Evolutionary conservation across 2,329 filamentous ascomycete genomes (phyloP).

Genomic region (Diaporthe aspalathi): DNA sequence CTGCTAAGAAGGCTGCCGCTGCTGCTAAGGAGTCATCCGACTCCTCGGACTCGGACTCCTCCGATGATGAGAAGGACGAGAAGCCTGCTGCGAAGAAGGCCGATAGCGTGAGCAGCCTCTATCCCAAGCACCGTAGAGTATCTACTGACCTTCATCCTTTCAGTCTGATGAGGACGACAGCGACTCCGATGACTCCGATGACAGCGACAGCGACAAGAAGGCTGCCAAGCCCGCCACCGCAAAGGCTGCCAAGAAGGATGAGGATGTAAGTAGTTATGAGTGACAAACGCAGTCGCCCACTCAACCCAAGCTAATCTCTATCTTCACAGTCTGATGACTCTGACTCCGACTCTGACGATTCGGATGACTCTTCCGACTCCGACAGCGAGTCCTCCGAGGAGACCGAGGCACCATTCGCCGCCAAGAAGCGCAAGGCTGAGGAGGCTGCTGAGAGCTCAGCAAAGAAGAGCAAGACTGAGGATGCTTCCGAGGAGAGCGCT

Average conservation of each 20-base stretch:
- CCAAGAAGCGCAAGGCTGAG: conserved; percentile 77
- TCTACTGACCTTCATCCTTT: background rate
- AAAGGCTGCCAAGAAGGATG: conserved; percentile 41
- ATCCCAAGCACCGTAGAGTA: too few relatives aligned
- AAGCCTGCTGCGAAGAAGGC: conserved; percentile 43
- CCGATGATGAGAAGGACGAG: conserved; percentile 43
- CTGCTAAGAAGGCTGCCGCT: conserved; percentile 43
- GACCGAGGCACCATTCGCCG: conserved; percentile 47
- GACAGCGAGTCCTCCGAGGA: conserved; percentile 46
- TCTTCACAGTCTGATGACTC: conserved; percentile 38
- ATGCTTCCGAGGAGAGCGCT: conserved; percentile 58
- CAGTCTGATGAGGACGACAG: conserved; percentile 42
- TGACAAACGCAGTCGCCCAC: too few relatives aligned
- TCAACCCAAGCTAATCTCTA: background rate
- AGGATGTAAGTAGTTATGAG: conserved; percentile 5
- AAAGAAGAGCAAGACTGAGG: conserved; percentile 77
- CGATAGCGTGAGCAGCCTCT: conserved; percentile 34
- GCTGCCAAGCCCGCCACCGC: conserved; percentile 46
- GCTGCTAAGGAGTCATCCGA: conserved; percentile 47
- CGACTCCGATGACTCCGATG: conserved; percentile 47
- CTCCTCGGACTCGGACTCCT: conserved; percentile 45
- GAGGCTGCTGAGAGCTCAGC: conserved; percentile 59
- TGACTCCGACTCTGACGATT: conserved; percentile 44
- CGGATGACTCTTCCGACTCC: conserved; percentile 50
- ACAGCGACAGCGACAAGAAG: conserved; percentile 45